These are phyloP conservation scores for Myxozyma neotropica DNA, from an alignment of 805 yeast genomes.

Conservation along the genomic window DNA sequence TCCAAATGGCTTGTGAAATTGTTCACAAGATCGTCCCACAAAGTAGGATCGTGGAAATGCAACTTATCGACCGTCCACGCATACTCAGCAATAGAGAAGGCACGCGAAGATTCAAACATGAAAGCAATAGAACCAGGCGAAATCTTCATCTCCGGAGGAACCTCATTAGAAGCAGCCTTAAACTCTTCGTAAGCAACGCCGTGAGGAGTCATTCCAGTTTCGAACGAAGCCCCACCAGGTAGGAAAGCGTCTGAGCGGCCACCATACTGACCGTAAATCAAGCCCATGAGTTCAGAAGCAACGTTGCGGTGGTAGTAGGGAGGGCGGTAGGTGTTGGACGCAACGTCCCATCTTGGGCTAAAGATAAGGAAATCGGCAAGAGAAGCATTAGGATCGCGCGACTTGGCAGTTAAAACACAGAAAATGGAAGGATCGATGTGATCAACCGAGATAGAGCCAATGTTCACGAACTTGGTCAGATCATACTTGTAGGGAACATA, in stretches of 20 bases:
- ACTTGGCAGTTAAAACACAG: slow-evolving; percentile 35
- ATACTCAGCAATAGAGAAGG: slow-evolving; percentile 24
- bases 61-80: slow-evolving; percentile 20
- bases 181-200: slow-evolving; percentile 40
- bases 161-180: slow-evolving; percentile 35
- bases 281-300: slow-evolving; percentile 38
- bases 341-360: slow-evolving; percentile 41
- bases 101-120: slow-evolving; percentile 38
- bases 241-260: slow-evolving; percentile 38
- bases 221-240: slow-evolving; percentile 42
- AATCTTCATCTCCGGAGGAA: slow-evolving; percentile 34
- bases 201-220: slow-evolving; percentile 40
- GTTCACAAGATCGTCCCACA: slow-evolving; percentile 27
- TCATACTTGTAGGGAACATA: slow-evolving; percentile 41
- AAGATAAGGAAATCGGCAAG: slow-evolving; percentile 40
- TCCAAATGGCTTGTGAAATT: slow-evolving; percentile 17
- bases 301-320: slow-evolving; percentile 40
- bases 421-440: slow-evolving; percentile 41
- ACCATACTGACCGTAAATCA: slow-evolving; percentile 29
- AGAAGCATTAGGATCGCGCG: slow-evolving; percentile 37
- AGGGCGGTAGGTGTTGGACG: slow-evolving; percentile 40
- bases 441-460: slow-evolving; percentile 40
- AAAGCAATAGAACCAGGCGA: slow-evolving; percentile 40
- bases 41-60: slow-evolving; percentile 22
- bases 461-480: slow-evolving; percentile 37